Evolutionary conservation across 208 protist species (phyloP).

Genomic region (Acanthamoeba culbertsoni): DNA sequence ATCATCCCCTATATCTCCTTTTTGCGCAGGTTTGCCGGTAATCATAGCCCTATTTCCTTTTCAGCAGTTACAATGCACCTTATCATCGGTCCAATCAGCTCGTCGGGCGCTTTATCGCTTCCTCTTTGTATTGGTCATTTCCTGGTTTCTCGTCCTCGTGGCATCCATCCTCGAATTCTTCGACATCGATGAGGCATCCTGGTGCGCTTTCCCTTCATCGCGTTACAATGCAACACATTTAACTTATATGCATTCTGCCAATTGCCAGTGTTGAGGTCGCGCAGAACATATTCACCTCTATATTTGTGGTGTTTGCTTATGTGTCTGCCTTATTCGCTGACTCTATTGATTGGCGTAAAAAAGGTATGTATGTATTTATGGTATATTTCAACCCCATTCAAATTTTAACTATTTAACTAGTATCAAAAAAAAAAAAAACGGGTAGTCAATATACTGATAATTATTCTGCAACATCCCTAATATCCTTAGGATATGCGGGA

Average conservation of each 20-base stretch:
- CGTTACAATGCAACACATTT: neutral
- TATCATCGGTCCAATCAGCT: neutral
- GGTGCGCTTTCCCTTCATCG: neutral
- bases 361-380: neutral
- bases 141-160: neutral
- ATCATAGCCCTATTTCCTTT: neutral
- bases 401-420: neutral
- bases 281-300: neutral
- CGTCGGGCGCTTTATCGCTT: neutral
- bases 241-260: neutral
- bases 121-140: neutral
- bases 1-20: neutral
- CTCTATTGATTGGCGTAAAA: neutral
- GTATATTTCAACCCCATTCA: neutral
- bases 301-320: neutral
- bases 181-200: neutral
- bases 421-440: neutral
- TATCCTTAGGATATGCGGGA: neutral
- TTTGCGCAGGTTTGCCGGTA: neutral
- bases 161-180: neutral
- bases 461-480: neutral
- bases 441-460: neutral
- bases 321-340: neutral
- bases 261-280: neutral
- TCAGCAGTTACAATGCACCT: neutral